Evolutionary conservation across 345 rosid genomes (phyloP), one percentile per base, ranked within the genome.

Genomic region (Cardamine chenopodiifolia): DNA sequence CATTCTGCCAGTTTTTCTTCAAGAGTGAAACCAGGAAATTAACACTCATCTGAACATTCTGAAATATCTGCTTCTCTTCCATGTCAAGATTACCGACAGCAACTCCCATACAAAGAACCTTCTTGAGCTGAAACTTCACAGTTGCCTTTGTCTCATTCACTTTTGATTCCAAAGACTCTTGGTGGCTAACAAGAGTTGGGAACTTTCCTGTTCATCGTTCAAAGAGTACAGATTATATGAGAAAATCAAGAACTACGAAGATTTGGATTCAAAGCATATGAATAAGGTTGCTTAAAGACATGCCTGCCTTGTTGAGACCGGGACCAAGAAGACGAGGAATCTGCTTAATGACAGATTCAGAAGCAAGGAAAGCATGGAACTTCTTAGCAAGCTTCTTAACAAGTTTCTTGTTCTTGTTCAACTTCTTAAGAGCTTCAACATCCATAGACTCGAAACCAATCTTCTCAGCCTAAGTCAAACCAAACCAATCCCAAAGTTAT

Each of bases 251-350:
- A 14, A 8, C 49, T 9, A 47, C 0, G 1, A 22, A 14, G 23
- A 32, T 34, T 8, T 37, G 37, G 2, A 3, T 20, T 28, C 40
- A 40, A 37, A 50, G 32, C 20, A 20, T 5, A 29, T 23, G 8
- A 4, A 35, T 4, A 2, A 59, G 40, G 37, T 11, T 13, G n/a
- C 8, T 35, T 8, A 9, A 0, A 78, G 0, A 79, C 92, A 83
- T 85, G 89, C 96, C 96, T 82, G 96, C 96, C 77, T 89, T 89
- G 90, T 89, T 89, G 76, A 89, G 91, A 83, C 96, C 96, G 8
- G 92, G 96, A 52, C 96, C 96, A 45, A 89, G 75, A 49, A 89
- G 87, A 82, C 95, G 95, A 12, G 95, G 95, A 66, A 89, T 87
- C 86, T 89, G 95, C 82, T 89, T 89, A 48, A 89, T 89, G 57